These are phyloP conservation scores for Cyamopsis tetragonoloba DNA, from an alignment of 306 rosid genomes.

Conservation along the genomic window DNA sequence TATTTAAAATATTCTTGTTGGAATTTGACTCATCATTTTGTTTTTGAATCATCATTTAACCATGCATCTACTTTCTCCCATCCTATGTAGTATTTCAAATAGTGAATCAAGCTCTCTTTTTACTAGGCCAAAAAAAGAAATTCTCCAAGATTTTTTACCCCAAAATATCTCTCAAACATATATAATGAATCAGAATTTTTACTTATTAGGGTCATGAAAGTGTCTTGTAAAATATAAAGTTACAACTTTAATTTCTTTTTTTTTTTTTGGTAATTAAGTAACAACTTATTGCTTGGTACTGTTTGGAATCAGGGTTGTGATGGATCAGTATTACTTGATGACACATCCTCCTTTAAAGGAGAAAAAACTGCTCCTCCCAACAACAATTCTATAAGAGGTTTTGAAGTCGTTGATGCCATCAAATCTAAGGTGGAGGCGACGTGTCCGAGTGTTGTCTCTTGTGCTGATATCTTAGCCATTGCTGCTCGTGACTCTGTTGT, in stretches of 20 bases:
- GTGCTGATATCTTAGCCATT: conserved; percentile 78
- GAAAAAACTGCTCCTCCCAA: conserved; percentile 80
- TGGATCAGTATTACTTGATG: conserved; percentile 71
- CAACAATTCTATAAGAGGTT: conserved; percentile 51
- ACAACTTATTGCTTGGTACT: not conserved
- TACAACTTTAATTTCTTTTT: too few relatives aligned
- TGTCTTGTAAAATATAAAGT: too few relatives aligned
- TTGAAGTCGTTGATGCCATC: conserved; percentile 52
- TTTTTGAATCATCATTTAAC: too few relatives aligned
- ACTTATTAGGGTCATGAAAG: too few relatives aligned
- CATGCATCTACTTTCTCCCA: too few relatives aligned
- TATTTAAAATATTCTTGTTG: not conserved
- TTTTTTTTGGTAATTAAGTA: too few relatives aligned
- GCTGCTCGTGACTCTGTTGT: conserved; percentile 75
- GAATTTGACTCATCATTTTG: not conserved
- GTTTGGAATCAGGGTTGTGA: conserved; percentile 70
- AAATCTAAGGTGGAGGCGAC: conserved; percentile 57
- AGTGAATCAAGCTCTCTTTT: too few relatives aligned
- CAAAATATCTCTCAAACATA: too few relatives aligned
- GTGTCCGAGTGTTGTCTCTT: conserved; percentile 72
- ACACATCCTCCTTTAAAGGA: conserved; percentile 47
- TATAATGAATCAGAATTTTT: too few relatives aligned
- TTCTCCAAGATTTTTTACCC: too few relatives aligned
- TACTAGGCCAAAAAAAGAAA: too few relatives aligned
- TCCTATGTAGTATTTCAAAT: too few relatives aligned